Conservation (phyloP, 169 alveolate genomes). For the Plasmodium cynomolgi region DNA sequence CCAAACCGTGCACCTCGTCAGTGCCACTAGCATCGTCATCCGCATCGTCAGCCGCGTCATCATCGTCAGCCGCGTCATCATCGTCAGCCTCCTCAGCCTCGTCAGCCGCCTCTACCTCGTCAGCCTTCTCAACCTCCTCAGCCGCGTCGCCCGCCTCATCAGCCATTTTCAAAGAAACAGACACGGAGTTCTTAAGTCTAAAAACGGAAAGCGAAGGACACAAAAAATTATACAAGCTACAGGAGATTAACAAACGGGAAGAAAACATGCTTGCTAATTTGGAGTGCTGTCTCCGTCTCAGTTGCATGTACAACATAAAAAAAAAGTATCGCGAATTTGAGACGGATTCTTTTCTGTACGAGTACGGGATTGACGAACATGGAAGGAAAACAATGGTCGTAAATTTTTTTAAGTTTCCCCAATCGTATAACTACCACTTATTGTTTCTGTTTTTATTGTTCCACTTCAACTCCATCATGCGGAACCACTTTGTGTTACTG, state of each 20-base stretch:
- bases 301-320: conserved; percentile 35
- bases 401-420: conserved; percentile 40
- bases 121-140: neutral
- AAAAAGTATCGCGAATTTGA: conserved; percentile 36
- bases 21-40: neutral
- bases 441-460: conserved; percentile 27
- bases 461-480: conserved; percentile 34
- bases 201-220: conserved; percentile 32
- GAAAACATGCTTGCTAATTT: conserved; percentile 8
- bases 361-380: conserved; percentile 24
- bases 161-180: conserved; percentile 29
- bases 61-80: no score
- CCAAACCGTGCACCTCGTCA: neutral
- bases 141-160: neutral
- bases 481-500: conserved; percentile 44
- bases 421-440: conserved; percentile 22
- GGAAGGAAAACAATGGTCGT: conserved; percentile 34
- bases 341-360: conserved; percentile 17
- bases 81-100: neutral
- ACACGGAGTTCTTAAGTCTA: conserved; percentile 31
- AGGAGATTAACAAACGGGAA: conserved; percentile 26
- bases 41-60: neutral
- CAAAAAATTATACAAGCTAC: neutral
- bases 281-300: conserved; percentile 27
- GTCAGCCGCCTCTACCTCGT: neutral